A percentile compares a stretch with the other conserved stretches of the same genome.
phyloP scores from a whole-genome alignment of 2,329 filamentous ascomycete species.

The Chrysosporium queenslandicum region DNA sequence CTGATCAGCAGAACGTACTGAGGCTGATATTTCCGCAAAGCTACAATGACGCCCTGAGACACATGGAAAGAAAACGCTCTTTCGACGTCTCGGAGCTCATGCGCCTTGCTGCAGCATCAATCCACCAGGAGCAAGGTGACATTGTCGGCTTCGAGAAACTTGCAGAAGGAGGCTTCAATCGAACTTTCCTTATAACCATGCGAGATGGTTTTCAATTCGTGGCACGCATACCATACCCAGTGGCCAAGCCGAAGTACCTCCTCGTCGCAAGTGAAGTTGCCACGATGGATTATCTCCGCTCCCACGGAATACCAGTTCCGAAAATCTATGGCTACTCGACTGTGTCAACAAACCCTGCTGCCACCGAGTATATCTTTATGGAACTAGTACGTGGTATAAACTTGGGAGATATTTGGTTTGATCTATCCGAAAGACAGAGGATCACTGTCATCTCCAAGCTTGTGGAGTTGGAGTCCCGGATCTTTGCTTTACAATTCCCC shows the following conservation, averaged over 20 bases:
- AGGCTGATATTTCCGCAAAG: too few species aligned
- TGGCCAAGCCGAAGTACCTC: slow-evolving; percentile 20
- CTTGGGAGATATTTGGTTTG: not conserved
- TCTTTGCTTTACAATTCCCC: slow-evolving; percentile 18
- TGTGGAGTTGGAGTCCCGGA: slow-evolving; percentile 19
- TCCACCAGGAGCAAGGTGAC: slow-evolving; percentile 12
- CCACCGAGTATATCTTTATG: slow-evolving; percentile 27
- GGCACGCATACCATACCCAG: slow-evolving; percentile 28
- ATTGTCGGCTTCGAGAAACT: slow-evolving; percentile 24
- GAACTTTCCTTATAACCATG: slow-evolving; percentile 26
- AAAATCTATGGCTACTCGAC: slow-evolving; percentile 21
- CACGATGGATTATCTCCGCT: slow-evolving; percentile 26
- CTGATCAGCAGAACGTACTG: not conserved
- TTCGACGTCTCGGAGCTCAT: slow-evolving; percentile 21
- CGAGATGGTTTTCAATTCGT: slow-evolving; percentile 23
- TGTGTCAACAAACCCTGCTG: slow-evolving; percentile 19
- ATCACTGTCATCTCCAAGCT: not conserved
- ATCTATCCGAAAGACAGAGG: not conserved
- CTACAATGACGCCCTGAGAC: slow-evolving; percentile 18
- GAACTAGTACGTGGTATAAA: slow-evolving; percentile 11
- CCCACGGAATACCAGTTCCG: slow-evolving; percentile 22
- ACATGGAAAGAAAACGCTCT: slow-evolving; percentile 16
- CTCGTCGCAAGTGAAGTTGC: slow-evolving; percentile 29
- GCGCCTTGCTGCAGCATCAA: slow-evolving; percentile 14
- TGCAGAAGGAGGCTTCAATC: slow-evolving; percentile 31